These are phyloP conservation scores for Sporobolomyces pararoseus DNA, from an alignment of 768 basidiomycete species.

Conservation along the genomic window DNA sequence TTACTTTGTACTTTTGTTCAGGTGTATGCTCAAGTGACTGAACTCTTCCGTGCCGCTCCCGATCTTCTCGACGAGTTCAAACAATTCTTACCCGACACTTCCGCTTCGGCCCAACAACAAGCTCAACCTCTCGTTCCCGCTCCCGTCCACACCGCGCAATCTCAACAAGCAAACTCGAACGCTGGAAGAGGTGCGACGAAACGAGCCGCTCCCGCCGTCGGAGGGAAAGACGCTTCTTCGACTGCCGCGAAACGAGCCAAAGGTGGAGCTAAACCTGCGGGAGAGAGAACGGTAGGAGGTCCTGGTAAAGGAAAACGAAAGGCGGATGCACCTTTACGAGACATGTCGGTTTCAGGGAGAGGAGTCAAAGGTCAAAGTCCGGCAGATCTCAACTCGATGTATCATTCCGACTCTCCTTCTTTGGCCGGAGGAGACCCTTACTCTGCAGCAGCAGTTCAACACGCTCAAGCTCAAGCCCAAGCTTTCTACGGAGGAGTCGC, in stretches of 20 bases:
- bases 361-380: slow-evolving; percentile 14
- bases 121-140: not conserved
- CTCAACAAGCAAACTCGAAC: not conserved
- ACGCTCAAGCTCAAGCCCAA: slow-evolving; percentile 24
- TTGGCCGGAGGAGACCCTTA: slow-evolving; percentile 4
- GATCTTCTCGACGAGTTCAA: slow-evolving; percentile 48
- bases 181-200: slow-evolving; percentile 6
- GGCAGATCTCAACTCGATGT: slow-evolving; percentile 17
- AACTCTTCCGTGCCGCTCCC: slow-evolving; percentile 44
- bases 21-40: slow-evolving; percentile 46
- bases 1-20: not conserved
- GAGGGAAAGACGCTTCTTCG: not conserved
- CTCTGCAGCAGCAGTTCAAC: slow-evolving; percentile 1
- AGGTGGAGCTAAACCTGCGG: not conserved
- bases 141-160: not conserved
- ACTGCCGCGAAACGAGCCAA: slow-evolving; percentile 17
- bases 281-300: not conserved
- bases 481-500: slow-evolving; percentile 22
- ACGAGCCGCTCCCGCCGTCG: slow-evolving; percentile 13
- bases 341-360: slow-evolving; percentile 1
- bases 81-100: slow-evolving; percentile 46
- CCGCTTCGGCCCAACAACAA: slow-evolving; percentile 29
- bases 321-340: slow-evolving; percentile 17
- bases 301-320: slow-evolving; percentile 33
- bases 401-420: slow-evolving; percentile 23